Evolutionary conservation across 768 basidiomycete genomes (phyloP).

Genomic region (Mycena indigotica): DNA sequence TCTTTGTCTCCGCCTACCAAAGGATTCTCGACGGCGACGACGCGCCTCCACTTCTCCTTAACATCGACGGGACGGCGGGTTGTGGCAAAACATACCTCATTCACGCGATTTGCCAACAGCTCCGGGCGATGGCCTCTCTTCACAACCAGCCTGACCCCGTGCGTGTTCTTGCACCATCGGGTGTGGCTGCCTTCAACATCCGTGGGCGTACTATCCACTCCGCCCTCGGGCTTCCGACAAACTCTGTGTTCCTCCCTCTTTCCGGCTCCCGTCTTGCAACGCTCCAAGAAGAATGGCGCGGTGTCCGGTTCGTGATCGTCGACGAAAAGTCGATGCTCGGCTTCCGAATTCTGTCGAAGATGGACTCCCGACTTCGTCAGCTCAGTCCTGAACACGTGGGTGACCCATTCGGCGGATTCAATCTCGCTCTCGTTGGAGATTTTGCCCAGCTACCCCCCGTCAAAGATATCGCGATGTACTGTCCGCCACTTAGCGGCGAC

Average conservation of each 20-base stretch:
- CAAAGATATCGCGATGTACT: constrained; percentile 9
- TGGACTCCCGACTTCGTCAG: constrained; percentile 16
- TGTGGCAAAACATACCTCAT: constrained; percentile 7
- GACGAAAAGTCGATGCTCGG: constrained; percentile 15
- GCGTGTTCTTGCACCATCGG: not conserved
- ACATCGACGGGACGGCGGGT: constrained; percentile 3
- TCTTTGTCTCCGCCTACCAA: not conserved
- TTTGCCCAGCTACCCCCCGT: constrained; percentile 22
- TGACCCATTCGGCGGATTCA: constrained; percentile 10
- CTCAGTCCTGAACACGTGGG: not conserved
- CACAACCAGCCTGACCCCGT: not conserved
- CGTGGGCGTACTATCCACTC: constrained; percentile 8
- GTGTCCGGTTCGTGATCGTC: constrained; percentile 1
- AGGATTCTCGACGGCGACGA: constrained; percentile 2
- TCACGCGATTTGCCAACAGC: constrained; percentile 1
- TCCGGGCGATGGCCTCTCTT: not conserved
- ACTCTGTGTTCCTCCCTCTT: not conserved
- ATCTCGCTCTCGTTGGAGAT: constrained; percentile 10
- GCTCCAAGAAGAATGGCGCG: not conserved
- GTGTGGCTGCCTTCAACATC: constrained; percentile 1
- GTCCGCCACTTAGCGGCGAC: not conserved
- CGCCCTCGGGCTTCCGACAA: not conserved
- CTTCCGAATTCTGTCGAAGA: not conserved
- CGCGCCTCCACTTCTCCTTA: not conserved
- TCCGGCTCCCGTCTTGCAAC: not conserved